These are phyloP conservation scores for Tetrahymena borealis DNA, from an alignment of 73 alveolate genomes.

Conservation along the genomic window DNA sequence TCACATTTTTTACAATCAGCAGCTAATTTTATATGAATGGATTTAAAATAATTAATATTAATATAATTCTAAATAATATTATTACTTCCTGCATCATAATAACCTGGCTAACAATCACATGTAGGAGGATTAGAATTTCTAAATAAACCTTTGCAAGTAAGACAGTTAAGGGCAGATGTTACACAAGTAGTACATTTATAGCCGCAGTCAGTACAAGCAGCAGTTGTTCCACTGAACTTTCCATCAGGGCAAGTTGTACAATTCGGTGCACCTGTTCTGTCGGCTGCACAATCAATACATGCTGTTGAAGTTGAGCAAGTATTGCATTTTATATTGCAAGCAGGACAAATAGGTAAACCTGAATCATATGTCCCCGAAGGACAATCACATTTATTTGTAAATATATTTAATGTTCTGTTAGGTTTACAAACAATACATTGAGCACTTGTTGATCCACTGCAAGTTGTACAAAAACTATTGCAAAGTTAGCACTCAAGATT, in stretches of 20 bases:
- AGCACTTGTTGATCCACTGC: background rate
- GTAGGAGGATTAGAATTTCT: background rate
- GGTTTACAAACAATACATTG: background rate
- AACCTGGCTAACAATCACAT: background rate
- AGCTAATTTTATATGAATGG: background rate
- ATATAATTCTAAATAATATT: background rate
- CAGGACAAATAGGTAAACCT: background rate
- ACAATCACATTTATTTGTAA: background rate
- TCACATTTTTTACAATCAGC: background rate
- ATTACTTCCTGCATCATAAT: background rate
- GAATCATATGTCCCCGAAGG: background rate
- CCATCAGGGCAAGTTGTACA: background rate
- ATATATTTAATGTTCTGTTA: background rate
- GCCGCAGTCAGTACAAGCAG: background rate
- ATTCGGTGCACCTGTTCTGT: background rate
- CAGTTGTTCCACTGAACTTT: background rate
- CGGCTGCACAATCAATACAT: background rate
- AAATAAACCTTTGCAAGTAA: background rate
- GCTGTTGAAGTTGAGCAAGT: background rate
- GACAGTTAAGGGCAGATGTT: background rate
- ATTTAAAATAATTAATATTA: background rate
- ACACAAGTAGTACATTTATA: background rate
- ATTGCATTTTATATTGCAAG: background rate
- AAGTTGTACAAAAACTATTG: background rate
- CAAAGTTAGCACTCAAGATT: background rate